These are phyloP conservation scores for Stephania japonica DNA, from an alignment of 164 flowering plant species.

Conservation along the genomic window DNA sequence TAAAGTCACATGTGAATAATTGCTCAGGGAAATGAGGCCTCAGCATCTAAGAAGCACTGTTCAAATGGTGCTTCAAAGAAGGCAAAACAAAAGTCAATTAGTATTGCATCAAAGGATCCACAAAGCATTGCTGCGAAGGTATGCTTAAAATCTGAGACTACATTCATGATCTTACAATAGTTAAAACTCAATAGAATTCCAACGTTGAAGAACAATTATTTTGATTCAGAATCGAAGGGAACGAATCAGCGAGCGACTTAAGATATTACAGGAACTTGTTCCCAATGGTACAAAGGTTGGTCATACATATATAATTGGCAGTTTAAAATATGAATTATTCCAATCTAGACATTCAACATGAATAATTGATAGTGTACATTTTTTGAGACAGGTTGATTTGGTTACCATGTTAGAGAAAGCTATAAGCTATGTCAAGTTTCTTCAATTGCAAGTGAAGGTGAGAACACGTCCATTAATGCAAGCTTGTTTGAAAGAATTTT, in stretches of 20 bases:
- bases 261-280: constrained; percentile 78
- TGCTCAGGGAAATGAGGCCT: constrained; percentile 39
- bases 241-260: constrained; percentile 81
- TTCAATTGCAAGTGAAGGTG: constrained; percentile 95
- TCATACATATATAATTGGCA: too few species aligned
- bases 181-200: not conserved
- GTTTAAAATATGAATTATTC: not conserved
- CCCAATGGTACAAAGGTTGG: constrained; percentile 89
- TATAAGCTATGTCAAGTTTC: constrained; percentile 89
- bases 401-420: constrained; percentile 97
- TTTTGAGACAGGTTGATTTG: constrained; percentile 64
- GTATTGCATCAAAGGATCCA: constrained; percentile 56
- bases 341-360: not conserved
- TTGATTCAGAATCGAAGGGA: constrained; percentile 76
- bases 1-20: not conserved
- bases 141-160: constrained; percentile 4
- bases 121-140: constrained; percentile 94
- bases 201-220: constrained; percentile 15
- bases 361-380: not conserved
- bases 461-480: not conserved
- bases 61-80: constrained; percentile 29
- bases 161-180: not conserved
- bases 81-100: constrained; percentile 34
- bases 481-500: not conserved
- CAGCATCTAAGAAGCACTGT: constrained; percentile 57